phyloP scores from a whole-genome alignment of 108 stramenopile genomes.

The Poteriospumella lacustris region DNA sequence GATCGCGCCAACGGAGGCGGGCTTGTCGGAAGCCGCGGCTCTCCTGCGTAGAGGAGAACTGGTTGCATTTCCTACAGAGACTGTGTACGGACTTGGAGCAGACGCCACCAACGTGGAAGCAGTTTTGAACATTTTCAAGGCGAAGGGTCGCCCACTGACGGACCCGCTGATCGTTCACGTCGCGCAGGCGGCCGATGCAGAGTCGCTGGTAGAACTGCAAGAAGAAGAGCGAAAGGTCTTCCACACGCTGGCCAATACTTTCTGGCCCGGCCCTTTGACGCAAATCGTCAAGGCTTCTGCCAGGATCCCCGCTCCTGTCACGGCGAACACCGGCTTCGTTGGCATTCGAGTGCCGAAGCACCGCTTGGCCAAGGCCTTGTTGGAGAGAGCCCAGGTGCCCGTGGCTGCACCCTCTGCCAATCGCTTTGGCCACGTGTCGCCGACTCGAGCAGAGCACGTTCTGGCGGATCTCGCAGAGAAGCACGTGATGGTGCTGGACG shows the following conservation, averaged over 20 bases:
- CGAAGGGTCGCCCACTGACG: conserved; percentile 81
- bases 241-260: conserved; percentile 51
- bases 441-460: conserved; percentile 84
- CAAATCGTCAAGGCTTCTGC: conserved; percentile 71
- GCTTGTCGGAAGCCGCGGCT: neutral
- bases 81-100: conserved; percentile 96
- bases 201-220: conserved; percentile 53
- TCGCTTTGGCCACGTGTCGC: conserved; percentile 92
- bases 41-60: conserved; percentile 20
- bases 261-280: conserved; percentile 93
- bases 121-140: conserved; percentile 76
- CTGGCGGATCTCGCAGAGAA: conserved; percentile 78
- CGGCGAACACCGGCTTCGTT: conserved; percentile 87
- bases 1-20: conserved; percentile 14
- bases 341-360: conserved; percentile 91
- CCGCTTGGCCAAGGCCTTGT: conserved; percentile 68
- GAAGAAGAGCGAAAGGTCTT: conserved; percentile 38
- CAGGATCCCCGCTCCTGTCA: conserved; percentile 67
- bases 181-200: conserved; percentile 52
- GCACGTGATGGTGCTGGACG: conserved; percentile 61
- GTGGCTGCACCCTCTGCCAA: conserved; percentile 97
- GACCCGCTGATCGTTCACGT: conserved; percentile 97
- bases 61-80: conserved; percentile 81
- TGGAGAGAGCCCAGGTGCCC: conserved; percentile 71
- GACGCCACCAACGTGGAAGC: conserved; percentile 80